Conservation (phyloP, 176 grass and related monocot species). For the Phyllostachys edulis region DNA sequence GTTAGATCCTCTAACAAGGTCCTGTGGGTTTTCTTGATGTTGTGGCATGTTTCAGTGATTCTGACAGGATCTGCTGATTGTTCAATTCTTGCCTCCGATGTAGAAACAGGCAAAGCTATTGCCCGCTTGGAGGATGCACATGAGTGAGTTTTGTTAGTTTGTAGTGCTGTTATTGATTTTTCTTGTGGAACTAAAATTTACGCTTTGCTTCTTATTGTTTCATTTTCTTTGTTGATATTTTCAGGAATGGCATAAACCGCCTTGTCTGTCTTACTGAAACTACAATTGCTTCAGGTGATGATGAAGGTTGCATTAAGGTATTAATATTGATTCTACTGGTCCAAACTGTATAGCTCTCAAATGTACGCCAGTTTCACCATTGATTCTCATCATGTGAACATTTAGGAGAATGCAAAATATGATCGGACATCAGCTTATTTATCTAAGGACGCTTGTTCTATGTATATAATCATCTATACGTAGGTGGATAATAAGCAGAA, state of each 20-base stretch:
- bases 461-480: background rate
- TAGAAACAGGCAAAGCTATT: constrained; percentile 67
- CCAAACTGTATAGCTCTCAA: constrained; percentile 1
- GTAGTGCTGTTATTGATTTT: background rate
- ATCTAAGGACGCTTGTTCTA: background rate
- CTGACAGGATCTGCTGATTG: constrained; percentile 73
- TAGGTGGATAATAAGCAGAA: background rate
- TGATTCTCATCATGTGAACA: background rate
- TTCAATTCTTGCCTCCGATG: constrained; percentile 77
- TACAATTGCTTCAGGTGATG: constrained; percentile 78
- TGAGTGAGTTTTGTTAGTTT: constrained; percentile 43
- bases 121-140: constrained; percentile 74
- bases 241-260: constrained; percentile 71
- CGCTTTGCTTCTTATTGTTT: background rate
- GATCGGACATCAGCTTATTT: background rate
- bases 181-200: constrained; percentile 6
- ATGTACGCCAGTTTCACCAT: background rate
- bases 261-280: constrained; percentile 86
- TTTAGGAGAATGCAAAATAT: background rate
- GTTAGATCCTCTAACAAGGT: background rate
- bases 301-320: constrained; percentile 97
- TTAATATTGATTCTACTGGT: background rate
- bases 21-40: background rate
- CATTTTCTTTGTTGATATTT: constrained; percentile 26
- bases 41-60: constrained; percentile 56